A percentile compares a stretch with the other conserved stretches of the same genome.
These are phyloP conservation scores for Penicillium corylophilum DNA, from an alignment of 2,329 filamentous ascomycete genomes.

Conservation along the genomic window DNA sequence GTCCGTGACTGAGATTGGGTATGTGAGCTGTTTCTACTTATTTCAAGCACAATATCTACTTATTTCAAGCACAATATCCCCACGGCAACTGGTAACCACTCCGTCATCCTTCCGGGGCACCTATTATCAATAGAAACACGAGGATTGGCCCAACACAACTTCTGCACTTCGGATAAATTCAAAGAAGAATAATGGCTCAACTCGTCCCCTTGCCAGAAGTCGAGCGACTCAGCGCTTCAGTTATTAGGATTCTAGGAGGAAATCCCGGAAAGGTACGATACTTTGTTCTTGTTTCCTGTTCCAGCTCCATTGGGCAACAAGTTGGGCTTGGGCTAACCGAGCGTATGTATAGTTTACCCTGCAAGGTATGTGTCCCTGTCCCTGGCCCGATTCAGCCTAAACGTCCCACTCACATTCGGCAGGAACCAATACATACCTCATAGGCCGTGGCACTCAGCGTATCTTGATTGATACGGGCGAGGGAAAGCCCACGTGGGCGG, in stretches of 20 bases:
- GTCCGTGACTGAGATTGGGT: neutral
- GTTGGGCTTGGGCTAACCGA: no score
- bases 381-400: neutral
- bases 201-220: constrained; percentile 68
- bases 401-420: constrained; percentile 1
- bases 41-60: neutral
- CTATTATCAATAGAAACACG: constrained; percentile 2
- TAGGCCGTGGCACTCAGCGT: constrained; percentile 71
- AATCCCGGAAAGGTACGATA: constrained; percentile 76
- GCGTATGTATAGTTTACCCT: constrained; percentile 55
- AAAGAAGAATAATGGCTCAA: constrained; percentile 54
- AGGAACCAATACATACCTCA: constrained; percentile 91
- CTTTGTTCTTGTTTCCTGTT: neutral
- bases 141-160: neutral
- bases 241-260: constrained; percentile 81
- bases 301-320: neutral
- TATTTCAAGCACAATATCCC: neutral
- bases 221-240: constrained; percentile 72
- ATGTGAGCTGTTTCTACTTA: neutral
- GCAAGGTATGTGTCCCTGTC: constrained; percentile 51
- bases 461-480: constrained; percentile 90
- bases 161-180: neutral
- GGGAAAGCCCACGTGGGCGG: constrained; percentile 71
- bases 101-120: neutral
- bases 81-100: neutral